These are phyloP conservation scores for Fusarium verticillioides DNA, from an alignment of 2,329 filamentous ascomycete species.

Conservation along the genomic window DNA sequence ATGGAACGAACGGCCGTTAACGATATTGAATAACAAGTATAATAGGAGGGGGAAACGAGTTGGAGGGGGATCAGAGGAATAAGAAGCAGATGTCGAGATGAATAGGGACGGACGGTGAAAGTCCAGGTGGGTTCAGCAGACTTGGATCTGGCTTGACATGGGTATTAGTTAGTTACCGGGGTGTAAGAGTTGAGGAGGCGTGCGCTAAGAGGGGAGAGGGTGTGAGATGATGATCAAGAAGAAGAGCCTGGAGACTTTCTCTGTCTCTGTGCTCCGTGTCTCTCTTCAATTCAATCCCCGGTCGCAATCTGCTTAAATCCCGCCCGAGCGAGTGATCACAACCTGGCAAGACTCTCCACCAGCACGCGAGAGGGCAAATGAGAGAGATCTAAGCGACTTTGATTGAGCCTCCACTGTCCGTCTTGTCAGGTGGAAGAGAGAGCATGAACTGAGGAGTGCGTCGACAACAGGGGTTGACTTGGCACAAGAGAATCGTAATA, in stretches of 20 bases:
- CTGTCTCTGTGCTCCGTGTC: not conserved
- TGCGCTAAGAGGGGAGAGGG: slow-evolving; percentile 6
- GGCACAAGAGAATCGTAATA: slow-evolving; percentile 8
- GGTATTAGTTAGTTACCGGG: not conserved
- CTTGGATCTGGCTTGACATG: slow-evolving; percentile 36
- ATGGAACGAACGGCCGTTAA: slow-evolving; percentile 9
- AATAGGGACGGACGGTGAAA: slow-evolving; percentile 38
- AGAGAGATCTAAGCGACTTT: slow-evolving; percentile 43
- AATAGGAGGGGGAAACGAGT: slow-evolving; percentile 9
- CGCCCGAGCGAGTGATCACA: slow-evolving; percentile 41
- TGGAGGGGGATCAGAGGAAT: slow-evolving; percentile 25
- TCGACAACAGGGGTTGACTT: slow-evolving; percentile 10
- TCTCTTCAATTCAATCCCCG: slow-evolving; percentile 2
- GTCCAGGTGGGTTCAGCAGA: slow-evolving; percentile 30
- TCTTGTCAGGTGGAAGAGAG: not conserved
- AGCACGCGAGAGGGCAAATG: slow-evolving; percentile 44
- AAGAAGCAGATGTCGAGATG: slow-evolving; percentile 35
- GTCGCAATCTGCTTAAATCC: slow-evolving; percentile 45
- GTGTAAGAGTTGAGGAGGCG: not conserved
- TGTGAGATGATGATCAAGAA: not conserved
- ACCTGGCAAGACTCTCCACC: slow-evolving; percentile 34
- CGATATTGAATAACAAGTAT: slow-evolving; percentile 5
- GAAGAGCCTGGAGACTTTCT: not conserved
- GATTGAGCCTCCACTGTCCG: slow-evolving; percentile 15
- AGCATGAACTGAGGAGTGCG: slow-evolving; percentile 41